Evolutionary conservation across 2,329 filamentous ascomycete species (phyloP).

Genomic region (Cryphonectria japonica): DNA sequence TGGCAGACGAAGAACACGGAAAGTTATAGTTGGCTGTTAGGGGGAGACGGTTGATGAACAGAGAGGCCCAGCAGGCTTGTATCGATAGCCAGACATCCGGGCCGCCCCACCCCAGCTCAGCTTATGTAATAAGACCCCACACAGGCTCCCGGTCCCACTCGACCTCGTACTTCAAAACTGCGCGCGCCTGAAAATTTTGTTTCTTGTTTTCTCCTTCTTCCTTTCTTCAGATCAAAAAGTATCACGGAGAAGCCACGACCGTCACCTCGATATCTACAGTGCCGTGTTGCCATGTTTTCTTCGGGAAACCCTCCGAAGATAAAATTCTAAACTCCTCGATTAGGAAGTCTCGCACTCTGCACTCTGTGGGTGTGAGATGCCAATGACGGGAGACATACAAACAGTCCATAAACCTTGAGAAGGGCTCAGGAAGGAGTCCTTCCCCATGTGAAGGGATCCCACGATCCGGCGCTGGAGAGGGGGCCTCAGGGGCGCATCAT

Average conservation of each 20-base stretch:
- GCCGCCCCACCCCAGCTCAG: neutral
- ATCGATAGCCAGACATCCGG: neutral
- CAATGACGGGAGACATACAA: constrained; percentile 63
- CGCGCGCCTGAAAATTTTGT: constrained; percentile 37
- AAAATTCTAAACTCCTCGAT: constrained; percentile 55
- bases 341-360: constrained; percentile 62
- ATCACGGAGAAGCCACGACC: constrained; percentile 66
- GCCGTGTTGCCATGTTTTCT: constrained; percentile 62
- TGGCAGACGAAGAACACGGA: neutral
- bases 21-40: neutral
- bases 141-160: neutral
- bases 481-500: neutral
- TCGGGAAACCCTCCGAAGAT: constrained; percentile 60
- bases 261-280: constrained; percentile 61
- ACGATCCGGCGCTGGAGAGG: neutral
- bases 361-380: constrained; percentile 58
- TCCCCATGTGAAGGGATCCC: neutral
- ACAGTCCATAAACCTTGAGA: neutral
- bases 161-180: constrained; percentile 26
- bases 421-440: neutral
- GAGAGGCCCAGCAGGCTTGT: neutral
- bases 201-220: constrained; percentile 44
- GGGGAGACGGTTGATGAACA: neutral
- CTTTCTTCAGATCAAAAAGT: constrained; percentile 64
- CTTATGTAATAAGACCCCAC: constrained; percentile 2